These are phyloP conservation scores for Ascochyta koolunga DNA, from an alignment of 2,329 filamentous ascomycete species.

Conservation along the genomic window DNA sequence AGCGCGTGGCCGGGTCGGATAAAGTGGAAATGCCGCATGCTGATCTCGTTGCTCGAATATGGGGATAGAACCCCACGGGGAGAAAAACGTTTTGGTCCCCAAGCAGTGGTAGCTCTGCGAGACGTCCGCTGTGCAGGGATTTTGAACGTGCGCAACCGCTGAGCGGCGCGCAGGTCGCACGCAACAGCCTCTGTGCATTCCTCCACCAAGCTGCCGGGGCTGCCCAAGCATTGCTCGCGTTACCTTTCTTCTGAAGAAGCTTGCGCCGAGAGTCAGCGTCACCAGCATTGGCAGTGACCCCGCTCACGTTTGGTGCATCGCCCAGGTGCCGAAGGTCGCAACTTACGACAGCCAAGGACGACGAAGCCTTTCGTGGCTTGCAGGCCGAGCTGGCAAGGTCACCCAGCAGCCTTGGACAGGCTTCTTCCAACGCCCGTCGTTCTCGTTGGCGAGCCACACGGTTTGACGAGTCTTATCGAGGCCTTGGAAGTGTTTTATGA, in stretches of 20 bases:
- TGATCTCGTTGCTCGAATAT: conserved; percentile 23
- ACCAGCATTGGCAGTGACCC: conserved; percentile 33
- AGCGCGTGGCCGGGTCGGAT: conserved; percentile 9
- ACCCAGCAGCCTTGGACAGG: conserved; percentile 38
- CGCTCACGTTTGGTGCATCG: conserved; percentile 29
- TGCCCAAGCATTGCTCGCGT: conserved; percentile 27
- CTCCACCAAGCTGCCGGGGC: conserved; percentile 31
- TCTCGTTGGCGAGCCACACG: conserved; percentile 2
- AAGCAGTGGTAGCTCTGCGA: not conserved
- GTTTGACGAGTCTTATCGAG: not conserved
- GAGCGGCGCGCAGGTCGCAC: not conserved
- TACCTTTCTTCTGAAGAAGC: conserved; percentile 30
- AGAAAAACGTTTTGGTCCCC: conserved; percentile 5
- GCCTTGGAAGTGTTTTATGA: conserved; percentile 3
- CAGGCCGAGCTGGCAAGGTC: conserved; percentile 31
- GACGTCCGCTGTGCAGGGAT: not conserved
- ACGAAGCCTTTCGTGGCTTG: conserved; percentile 33
- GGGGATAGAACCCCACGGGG: conserved; percentile 33
- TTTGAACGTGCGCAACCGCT: not conserved
- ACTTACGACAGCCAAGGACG: conserved; percentile 36
- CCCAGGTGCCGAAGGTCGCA: conserved; percentile 25
- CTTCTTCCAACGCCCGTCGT: conserved; percentile 41
- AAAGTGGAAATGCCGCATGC: conserved; percentile 20
- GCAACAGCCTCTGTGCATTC: not conserved
- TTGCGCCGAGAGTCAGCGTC: conserved; percentile 30